These are phyloP conservation scores for Gentiana straminea DNA, from an alignment of 257 asterid genomes.

Conservation along the genomic window DNA sequence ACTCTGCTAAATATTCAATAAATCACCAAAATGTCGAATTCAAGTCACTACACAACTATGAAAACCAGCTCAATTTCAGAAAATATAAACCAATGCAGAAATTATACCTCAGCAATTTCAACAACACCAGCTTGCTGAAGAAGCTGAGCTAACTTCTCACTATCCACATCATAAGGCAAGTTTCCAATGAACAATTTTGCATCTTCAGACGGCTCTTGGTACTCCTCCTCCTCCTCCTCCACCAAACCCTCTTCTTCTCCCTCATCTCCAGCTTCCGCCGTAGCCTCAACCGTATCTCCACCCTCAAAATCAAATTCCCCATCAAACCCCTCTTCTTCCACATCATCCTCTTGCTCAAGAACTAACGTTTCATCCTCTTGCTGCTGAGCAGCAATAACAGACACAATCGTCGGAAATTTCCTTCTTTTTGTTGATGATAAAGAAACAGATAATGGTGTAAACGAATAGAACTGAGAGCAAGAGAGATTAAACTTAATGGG, in stretches of 20 bases:
- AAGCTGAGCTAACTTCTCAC: constrained; percentile 54
- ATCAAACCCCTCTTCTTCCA: constrained; percentile 17
- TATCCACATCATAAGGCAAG: constrained; percentile 63
- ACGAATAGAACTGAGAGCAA: constrained; percentile 30
- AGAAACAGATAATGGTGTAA: constrained; percentile 22
- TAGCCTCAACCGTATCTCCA: constrained; percentile 12
- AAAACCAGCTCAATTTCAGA: neutral
- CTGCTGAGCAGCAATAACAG: constrained; percentile 38
- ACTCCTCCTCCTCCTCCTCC: constrained; percentile 16
- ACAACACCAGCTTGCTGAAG: constrained; percentile 83
- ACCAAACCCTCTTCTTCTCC: constrained; percentile 13
- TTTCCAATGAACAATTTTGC: constrained; percentile 87
- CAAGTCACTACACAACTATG: neutral
- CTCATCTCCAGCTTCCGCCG: constrained; percentile 22
- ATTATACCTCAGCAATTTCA: constrained; percentile 65
- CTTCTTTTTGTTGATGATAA: constrained; percentile 20
- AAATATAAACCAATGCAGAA: neutral
- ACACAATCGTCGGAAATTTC: constrained; percentile 22
- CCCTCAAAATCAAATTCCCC: constrained; percentile 25
- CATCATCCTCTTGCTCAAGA: constrained; percentile 26
- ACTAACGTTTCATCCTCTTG: constrained; percentile 43
- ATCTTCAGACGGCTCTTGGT: constrained; percentile 57
- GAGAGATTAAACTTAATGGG: constrained; percentile 37
- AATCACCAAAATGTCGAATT: neutral
- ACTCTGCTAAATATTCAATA: neutral